Base-by-base conservation (phyloP, 2,329 filamentous ascomycete species). In the Beauveria scarabaeidicola region DNA sequence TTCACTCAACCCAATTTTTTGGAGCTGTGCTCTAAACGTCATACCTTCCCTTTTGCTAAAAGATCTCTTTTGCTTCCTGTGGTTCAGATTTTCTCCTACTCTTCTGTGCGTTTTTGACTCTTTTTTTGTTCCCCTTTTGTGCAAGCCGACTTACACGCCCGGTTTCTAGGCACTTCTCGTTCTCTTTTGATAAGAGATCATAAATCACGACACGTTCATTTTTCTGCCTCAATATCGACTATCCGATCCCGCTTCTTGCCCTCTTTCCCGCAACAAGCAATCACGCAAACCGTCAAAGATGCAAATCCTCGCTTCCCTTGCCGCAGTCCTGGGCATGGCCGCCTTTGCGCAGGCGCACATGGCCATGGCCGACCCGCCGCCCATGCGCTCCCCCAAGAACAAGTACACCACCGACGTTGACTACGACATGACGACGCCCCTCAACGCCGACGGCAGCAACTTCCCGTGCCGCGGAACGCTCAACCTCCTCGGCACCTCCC, bases 391-490 rank as follows among this genome's bases (percentile, higher is more conserved):
- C 67, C 81, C 80, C 72, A 83, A 83, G 74, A 73, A 77, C 52
- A 72, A 77, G 66, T 71, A 75, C 63, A 66, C 69, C 47, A 73
- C 74, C 59, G 72, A 79, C 58, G 78, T 83, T 69, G 88, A 92
- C 75, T 90, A 88, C 76, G 82, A 81, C 66, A 90, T 90, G 75
- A 89, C 85, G 40, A 78, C 79, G 17, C 90, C 90, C 3, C 78
- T 94, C 52, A 69, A 73, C 2, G 68, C 77, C 21, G 75, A 78
- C 61, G 86, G 87, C 27, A 77, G 78, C 61, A 81, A 91, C 73
- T 94, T 84, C 71, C 87, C 89, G 5, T 94, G 90, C 81, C 91
- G 91, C 76, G 85, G 86, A 64, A 78, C 77, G 69, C 76, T 80
- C 53, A 71, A 68, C 52, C 73, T 80, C 48, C 65, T 83, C 38